Evolutionary conservation across 1,139 yeast species (phyloP).

Genomic region (Pichia sp.): DNA sequence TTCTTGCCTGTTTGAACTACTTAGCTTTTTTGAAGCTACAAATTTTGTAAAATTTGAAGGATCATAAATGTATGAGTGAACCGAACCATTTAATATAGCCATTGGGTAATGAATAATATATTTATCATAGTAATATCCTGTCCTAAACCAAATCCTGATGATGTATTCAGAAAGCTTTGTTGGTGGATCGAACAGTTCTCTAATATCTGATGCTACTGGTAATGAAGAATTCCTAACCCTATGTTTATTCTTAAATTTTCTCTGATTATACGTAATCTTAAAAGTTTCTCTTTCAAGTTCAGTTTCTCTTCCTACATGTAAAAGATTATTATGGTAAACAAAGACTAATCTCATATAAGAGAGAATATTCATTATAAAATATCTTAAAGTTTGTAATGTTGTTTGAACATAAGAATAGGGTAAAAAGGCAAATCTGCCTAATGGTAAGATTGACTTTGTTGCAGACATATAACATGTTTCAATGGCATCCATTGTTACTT

Average conservation of each 20-base stretch:
- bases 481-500: constrained; percentile 8
- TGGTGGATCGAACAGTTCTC: constrained; percentile 23
- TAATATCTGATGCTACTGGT: constrained; percentile 17
- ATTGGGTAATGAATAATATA: constrained; percentile 25
- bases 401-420: constrained; percentile 23
- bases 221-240: constrained; percentile 17
- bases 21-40: background rate
- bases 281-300: constrained; percentile 20
- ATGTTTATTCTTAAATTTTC: constrained; percentile 15
- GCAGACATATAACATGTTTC: constrained; percentile 12
- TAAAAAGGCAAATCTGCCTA: constrained; percentile 19
- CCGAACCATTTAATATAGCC: constrained; percentile 12
- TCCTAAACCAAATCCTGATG: constrained; percentile 24
- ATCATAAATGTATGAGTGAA: constrained; percentile 6
- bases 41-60: background rate
- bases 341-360: constrained; percentile 17
- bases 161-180: constrained; percentile 12
- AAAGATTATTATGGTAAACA: constrained; percentile 20
- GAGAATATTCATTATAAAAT: constrained; percentile 13
- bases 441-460: constrained; percentile 1
- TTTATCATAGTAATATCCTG: constrained; percentile 29
- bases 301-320: constrained; percentile 21
- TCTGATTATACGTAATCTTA: constrained; percentile 18
- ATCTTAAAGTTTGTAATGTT: constrained; percentile 18
- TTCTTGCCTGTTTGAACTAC: background rate